These are phyloP conservation scores for Macrotyloma uniflorum DNA, from an alignment of 306 rosid species.

Conservation along the genomic window DNA sequence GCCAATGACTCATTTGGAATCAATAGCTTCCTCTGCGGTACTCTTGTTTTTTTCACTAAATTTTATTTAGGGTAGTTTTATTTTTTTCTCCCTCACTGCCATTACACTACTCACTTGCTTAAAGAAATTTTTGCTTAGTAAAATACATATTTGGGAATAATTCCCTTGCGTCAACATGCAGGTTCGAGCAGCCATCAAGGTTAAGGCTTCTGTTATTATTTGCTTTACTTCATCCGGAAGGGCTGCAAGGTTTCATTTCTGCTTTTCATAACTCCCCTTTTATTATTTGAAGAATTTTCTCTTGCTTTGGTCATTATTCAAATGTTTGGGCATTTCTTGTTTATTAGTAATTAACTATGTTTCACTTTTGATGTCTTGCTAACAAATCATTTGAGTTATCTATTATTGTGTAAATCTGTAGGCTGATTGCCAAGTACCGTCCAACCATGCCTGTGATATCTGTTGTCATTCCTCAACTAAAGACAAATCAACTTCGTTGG, in stretches of 20 bases:
- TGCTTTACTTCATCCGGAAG: constrained; percentile 96
- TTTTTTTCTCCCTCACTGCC: too few species aligned
- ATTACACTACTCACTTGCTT: neutral
- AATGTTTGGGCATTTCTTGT: constrained; percentile 22
- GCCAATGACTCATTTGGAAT: constrained; percentile 92
- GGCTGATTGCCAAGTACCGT: constrained; percentile 81
- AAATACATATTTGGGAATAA: constrained; percentile 7
- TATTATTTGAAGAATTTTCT: constrained; percentile 18
- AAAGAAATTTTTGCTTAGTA: neutral
- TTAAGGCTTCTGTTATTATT: constrained; percentile 87
- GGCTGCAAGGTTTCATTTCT: constrained; percentile 74
- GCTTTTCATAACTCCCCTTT: constrained; percentile 11
- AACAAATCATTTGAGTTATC: neutral
- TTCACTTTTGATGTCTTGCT: neutral
- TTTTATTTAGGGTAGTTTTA: neutral
- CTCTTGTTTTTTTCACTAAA: neutral
- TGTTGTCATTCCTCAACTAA: constrained; percentile 77
- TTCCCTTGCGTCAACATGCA: constrained; percentile 39
- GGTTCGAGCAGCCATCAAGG: constrained; percentile 97
- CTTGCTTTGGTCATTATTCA: neutral
- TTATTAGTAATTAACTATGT: constrained; percentile 7
- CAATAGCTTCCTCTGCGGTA: constrained; percentile 95
- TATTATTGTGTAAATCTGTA: constrained; percentile 24
- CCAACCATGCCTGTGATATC: constrained; percentile 89
- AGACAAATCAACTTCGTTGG: constrained; percentile 83